These are phyloP conservation scores for Terana coerulea DNA, from an alignment of 768 basidiomycete species.

Conservation along the genomic window DNA sequence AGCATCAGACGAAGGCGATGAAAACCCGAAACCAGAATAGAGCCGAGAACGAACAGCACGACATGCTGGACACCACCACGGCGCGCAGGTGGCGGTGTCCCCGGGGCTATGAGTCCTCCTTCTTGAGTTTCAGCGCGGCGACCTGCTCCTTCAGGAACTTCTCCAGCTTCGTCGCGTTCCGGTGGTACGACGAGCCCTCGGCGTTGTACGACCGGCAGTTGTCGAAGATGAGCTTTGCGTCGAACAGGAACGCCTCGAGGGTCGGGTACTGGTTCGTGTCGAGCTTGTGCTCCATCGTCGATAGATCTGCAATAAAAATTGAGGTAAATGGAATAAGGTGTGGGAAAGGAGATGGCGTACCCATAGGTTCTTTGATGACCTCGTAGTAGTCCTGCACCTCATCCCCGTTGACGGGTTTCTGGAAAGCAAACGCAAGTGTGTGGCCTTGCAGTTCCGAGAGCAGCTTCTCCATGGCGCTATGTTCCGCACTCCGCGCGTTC, in stretches of 20 bases:
- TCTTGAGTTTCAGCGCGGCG: conserved; percentile 22
- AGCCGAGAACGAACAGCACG: not conserved
- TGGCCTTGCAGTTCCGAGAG: conserved; percentile 77
- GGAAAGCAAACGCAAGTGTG: conserved; percentile 85
- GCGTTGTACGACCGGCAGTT: conserved; percentile 91
- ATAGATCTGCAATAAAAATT: conserved; percentile 55
- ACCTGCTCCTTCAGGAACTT: conserved; percentile 59
- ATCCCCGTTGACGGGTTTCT: conserved; percentile 68
- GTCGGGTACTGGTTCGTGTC: conserved; percentile 77
- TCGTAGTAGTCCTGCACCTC: conserved; percentile 90
- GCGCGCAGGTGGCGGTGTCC: not conserved
- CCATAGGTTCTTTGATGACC: conserved; percentile 89
- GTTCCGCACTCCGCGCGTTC: conserved; percentile 53
- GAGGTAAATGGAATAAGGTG: conserved; percentile 1
- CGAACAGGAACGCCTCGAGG: conserved; percentile 71
- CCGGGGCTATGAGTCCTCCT: conserved; percentile 16
- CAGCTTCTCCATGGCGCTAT: conserved; percentile 69
- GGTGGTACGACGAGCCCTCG: conserved; percentile 73
- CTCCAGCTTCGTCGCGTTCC: conserved; percentile 82
- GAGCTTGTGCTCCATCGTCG: conserved; percentile 88
- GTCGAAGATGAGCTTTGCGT: conserved; percentile 81
- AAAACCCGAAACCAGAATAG: not conserved
- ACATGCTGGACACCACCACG: not conserved
- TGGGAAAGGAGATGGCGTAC: conserved; percentile 37
- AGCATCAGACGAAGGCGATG: no score